phyloP scores from a whole-genome alignment of 169 alveolate genomes.

The Cystoisospora suis region DNA sequence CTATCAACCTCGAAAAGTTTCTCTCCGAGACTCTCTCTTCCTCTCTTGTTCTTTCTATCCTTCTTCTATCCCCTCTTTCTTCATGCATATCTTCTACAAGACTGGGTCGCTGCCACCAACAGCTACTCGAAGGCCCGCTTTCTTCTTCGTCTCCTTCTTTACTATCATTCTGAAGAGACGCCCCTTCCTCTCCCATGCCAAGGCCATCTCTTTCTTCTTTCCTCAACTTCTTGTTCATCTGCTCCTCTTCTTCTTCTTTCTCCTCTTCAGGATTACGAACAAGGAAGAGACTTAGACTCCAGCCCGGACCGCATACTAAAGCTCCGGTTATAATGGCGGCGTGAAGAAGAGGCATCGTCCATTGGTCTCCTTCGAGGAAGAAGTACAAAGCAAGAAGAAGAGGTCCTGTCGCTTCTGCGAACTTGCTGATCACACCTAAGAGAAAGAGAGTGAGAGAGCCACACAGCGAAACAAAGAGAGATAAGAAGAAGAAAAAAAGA shows the following conservation, averaged over 20 bases:
- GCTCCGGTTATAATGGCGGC: constrained; percentile 27
- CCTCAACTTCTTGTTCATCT: no score
- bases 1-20: neutral
- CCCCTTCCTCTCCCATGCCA: no score
- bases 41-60: neutral
- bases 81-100: neutral
- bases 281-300: neutral
- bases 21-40: neutral
- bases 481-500: neutral
- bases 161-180: no score
- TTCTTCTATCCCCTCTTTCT: neutral
- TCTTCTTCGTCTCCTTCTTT: no score
- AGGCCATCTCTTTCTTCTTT: no score
- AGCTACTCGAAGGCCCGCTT: neutral
- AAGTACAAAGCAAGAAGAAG: constrained; percentile 18
- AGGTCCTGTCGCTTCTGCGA: constrained; percentile 34
- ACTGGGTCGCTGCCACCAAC: neutral
- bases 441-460: neutral
- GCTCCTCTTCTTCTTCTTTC: neutral
- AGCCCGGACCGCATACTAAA: constrained; percentile 26
- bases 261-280: constrained; percentile 18
- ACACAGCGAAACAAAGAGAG: neutral
- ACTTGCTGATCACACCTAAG: constrained; percentile 14
- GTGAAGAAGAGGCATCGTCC: constrained; percentile 31
- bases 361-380: constrained; percentile 33